These are phyloP conservation scores for Crepidotus variabilis DNA, from an alignment of 768 basidiomycete species.

Conservation along the genomic window DNA sequence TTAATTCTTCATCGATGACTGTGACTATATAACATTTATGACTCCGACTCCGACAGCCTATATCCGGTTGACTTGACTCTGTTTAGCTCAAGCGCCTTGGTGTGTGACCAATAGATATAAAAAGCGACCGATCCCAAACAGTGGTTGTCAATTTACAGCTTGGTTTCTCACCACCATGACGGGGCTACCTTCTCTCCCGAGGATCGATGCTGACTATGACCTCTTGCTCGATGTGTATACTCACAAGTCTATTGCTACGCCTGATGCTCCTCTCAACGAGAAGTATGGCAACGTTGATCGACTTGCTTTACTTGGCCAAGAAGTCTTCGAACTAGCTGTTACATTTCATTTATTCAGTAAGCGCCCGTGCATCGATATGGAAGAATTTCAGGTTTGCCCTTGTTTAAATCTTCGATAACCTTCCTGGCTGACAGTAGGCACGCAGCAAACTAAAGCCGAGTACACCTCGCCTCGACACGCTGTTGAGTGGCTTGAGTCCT, in stretches of 20 bases:
- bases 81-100: slow-evolving; percentile 5
- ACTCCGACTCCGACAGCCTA: neutral
- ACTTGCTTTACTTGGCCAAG: slow-evolving; percentile 53
- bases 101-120: slow-evolving; percentile 11
- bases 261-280: slow-evolving; percentile 26
- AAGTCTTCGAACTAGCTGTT: slow-evolving; percentile 48
- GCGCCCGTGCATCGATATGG: slow-evolving; percentile 36
- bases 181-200: slow-evolving; percentile 44
- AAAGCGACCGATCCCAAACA: slow-evolving; percentile 7
- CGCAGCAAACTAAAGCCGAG: neutral
- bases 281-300: slow-evolving; percentile 60
- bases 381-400: slow-evolving; percentile 40
- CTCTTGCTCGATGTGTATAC: slow-evolving; percentile 58
- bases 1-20: neutral
- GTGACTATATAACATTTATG: neutral
- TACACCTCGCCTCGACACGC: slow-evolving; percentile 37
- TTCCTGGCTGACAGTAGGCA: too few relatives aligned
- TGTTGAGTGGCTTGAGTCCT: slow-evolving; percentile 45
- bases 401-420: neutral
- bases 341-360: slow-evolving; percentile 46
- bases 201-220: slow-evolving; percentile 50
- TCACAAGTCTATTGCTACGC: slow-evolving; percentile 36
- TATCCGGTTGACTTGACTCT: neutral
- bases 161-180: slow-evolving; percentile 17
- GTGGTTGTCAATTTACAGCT: slow-evolving; percentile 7